Evolutionary conservation across 352 stramenopile species (phyloP).

Genomic region (Globisporangium okanoganense): DNA sequence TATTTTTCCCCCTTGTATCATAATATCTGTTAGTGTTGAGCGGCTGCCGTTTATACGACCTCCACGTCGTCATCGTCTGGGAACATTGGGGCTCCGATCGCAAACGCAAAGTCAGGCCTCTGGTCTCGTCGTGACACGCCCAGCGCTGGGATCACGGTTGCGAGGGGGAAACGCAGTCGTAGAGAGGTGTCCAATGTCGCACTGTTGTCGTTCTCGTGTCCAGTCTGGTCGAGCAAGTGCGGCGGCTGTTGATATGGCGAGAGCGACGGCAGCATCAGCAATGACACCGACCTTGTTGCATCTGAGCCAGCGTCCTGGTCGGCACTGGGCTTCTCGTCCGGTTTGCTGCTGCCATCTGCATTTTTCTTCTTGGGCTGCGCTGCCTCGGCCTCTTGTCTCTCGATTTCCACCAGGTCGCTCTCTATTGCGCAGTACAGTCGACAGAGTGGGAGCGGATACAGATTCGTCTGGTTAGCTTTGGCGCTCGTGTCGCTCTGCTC

Average conservation of each 20-base stretch:
- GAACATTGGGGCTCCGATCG: slow-evolving; percentile 26
- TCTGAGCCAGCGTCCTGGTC: not conserved
- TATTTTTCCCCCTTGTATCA: too few species aligned
- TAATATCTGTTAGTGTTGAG: too few species aligned
- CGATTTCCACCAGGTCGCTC: slow-evolving; percentile 1
- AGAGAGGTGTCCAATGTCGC: not conserved
- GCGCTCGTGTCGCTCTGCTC: slow-evolving; percentile 9
- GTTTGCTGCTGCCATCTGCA: not conserved
- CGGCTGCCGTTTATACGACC: not conserved
- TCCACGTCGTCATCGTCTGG: slow-evolving; percentile 19
- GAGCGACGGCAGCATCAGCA: slow-evolving; percentile 16
- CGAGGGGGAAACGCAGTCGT: slow-evolving; percentile 9
- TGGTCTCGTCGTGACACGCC: slow-evolving; percentile 7
- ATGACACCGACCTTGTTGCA: not conserved
- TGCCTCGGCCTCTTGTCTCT: not conserved
- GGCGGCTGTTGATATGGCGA: slow-evolving; percentile 12
- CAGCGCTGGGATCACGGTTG: slow-evolving; percentile 14
- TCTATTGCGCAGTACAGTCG: slow-evolving; percentile 7
- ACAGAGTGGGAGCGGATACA: slow-evolving; percentile 12
- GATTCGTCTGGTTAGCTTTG: not conserved
- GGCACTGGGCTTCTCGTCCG: not conserved
- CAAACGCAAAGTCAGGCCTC: slow-evolving; percentile 13
- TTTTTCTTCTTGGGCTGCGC: not conserved
- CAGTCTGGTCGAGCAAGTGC: not conserved
- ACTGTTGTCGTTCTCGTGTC: not conserved